phyloP scores from a whole-genome alignment of 345 rosid genomes.

The Excoecaria cochinchinensis region DNA sequence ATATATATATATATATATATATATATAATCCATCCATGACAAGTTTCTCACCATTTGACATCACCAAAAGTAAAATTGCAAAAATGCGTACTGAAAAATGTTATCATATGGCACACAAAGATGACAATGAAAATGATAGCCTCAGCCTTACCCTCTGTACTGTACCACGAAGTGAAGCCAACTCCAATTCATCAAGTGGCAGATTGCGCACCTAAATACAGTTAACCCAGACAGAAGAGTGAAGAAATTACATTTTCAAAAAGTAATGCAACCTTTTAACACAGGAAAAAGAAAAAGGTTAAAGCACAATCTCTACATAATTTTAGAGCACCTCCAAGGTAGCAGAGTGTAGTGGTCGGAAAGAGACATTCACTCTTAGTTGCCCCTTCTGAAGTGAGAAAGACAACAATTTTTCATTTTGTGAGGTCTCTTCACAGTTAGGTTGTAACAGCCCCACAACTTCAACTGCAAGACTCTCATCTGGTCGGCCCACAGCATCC shows the following conservation, averaged over 20 bases:
- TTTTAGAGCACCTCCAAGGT: constrained; percentile 70
- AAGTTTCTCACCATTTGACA: not conserved
- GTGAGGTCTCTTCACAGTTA: constrained; percentile 49
- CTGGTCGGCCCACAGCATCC: constrained; percentile 86
- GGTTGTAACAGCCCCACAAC: constrained; percentile 63
- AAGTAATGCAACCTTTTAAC: not conserved
- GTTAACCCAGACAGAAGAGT: constrained; percentile 17
- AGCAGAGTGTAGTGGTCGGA: constrained; percentile 73
- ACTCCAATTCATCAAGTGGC: constrained; percentile 95
- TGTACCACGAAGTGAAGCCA: constrained; percentile 92
- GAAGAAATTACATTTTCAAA: not conserved
- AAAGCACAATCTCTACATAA: constrained; percentile 12
- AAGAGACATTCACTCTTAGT: constrained; percentile 72
- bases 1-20: too few species aligned
- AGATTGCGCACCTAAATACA: constrained; percentile 73
- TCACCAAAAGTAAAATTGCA: not conserved
- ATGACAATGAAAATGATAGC: not conserved
- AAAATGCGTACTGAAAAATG: not conserved
- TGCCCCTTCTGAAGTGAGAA: constrained; percentile 92
- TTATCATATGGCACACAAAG: not conserved
- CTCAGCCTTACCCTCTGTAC: constrained; percentile 66
- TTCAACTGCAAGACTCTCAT: constrained; percentile 85
- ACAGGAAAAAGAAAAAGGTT: not conserved
- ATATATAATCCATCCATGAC: not conserved
- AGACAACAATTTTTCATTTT: constrained; percentile 68